phyloP scores from a whole-genome alignment of 441 rosid genomes.

The Arabidopsis lyrata region DNA sequence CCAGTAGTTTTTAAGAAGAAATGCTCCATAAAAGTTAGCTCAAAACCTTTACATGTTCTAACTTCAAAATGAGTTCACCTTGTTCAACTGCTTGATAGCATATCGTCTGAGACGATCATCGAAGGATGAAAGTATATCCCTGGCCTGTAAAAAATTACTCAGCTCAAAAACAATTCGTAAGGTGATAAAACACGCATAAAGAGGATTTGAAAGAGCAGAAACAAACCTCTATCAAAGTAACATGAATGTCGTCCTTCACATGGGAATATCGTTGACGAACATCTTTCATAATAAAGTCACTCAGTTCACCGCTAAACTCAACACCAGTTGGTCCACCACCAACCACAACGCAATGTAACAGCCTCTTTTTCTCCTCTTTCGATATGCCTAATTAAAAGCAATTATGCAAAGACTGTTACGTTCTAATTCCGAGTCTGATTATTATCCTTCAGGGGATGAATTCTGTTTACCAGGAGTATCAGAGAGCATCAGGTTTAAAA shows the following conservation, averaged over 20 bases:
- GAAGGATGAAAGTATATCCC: slow-evolving; percentile 85
- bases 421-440: neutral
- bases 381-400: slow-evolving; percentile 61
- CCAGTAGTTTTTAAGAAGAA: slow-evolving; percentile 17
- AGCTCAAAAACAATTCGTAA: slow-evolving; percentile 20
- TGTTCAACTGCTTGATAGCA: slow-evolving; percentile 81
- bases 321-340: slow-evolving; percentile 99
- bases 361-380: slow-evolving; percentile 75
- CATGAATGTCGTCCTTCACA: slow-evolving; percentile 74
- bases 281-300: slow-evolving; percentile 92
- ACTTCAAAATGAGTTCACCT: slow-evolving; percentile 49
- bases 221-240: slow-evolving; percentile 91
- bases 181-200: slow-evolving; percentile 7
- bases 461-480: slow-evolving; percentile 72
- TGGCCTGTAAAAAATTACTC: slow-evolving; percentile 61
- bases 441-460: neutral
- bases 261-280: slow-evolving; percentile 72
- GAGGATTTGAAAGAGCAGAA: slow-evolving; percentile 8
- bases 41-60: neutral
- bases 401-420: neutral
- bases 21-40: neutral
- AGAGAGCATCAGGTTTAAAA: slow-evolving; percentile 88
- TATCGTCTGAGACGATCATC: slow-evolving; percentile 78
- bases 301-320: slow-evolving; percentile 91
- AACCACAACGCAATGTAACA: slow-evolving; percentile 84